Conservation (phyloP, 345 rosid species). For the Euphorbia lathyris region DNA sequence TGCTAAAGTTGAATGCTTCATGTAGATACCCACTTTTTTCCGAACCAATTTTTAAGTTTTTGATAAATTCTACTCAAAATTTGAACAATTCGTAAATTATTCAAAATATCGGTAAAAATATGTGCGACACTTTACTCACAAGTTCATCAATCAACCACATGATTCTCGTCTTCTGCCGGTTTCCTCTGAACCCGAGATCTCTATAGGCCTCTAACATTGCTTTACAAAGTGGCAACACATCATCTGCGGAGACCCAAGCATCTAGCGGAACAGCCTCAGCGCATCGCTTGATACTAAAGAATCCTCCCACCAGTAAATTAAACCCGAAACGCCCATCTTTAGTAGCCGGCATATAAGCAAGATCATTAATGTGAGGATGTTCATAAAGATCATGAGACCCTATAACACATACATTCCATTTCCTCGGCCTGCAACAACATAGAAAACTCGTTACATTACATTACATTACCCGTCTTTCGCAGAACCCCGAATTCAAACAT, state of each 20-base stretch:
- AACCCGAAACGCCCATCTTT: conserved; percentile 78
- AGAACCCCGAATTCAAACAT: neutral
- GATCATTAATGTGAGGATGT: conserved; percentile 97
- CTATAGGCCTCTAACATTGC: conserved; percentile 79
- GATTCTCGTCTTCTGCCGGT: conserved; percentile 91
- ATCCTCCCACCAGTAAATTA: conserved; percentile 90
- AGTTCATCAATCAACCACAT: conserved; percentile 98
- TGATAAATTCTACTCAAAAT: too few species aligned
- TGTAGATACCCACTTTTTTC: too few species aligned
- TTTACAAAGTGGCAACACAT: conserved; percentile 62
- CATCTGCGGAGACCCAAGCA: conserved; percentile 90
- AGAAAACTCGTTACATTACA: conserved; percentile 3
- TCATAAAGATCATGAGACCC: conserved; percentile 94
- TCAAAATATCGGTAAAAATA: too few species aligned
- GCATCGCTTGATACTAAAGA: conserved; percentile 86
- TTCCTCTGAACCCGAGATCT: conserved; percentile 89
- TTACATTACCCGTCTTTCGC: neutral
- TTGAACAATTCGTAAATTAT: too few species aligned
- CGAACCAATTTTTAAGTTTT: too few species aligned
- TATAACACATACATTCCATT: conserved; percentile 93
- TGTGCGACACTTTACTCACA: too few species aligned
- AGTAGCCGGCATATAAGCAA: conserved; percentile 92
- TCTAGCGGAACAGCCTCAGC: conserved; percentile 93
- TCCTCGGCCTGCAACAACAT: conserved; percentile 67
- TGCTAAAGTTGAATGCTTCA: neutral